Conservation (phyloP, 495 filamentous ascomycete genomes). For the Pyrenula aspistea region DNA sequence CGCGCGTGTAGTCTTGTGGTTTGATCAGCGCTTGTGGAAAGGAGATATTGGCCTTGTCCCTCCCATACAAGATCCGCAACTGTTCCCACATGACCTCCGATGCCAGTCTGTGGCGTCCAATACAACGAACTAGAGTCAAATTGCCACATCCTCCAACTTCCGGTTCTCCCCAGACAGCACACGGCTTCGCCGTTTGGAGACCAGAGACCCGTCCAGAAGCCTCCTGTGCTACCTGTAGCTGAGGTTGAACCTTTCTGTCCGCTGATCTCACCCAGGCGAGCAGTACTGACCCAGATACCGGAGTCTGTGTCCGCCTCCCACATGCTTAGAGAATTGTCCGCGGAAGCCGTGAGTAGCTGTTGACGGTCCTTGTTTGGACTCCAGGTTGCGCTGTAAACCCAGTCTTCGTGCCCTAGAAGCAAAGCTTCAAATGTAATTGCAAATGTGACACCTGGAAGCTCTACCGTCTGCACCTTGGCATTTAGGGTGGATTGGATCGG, state of each 20-base stretch:
- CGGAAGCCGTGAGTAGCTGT: constrained; percentile 80
- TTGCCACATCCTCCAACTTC: constrained; percentile 82
- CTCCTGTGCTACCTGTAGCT: constrained; percentile 87
- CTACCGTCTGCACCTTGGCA: constrained; percentile 74
- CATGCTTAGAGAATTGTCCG: constrained; percentile 86
- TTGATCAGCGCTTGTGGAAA: constrained; percentile 85
- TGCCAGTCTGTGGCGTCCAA: constrained; percentile 67
- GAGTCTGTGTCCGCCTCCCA: constrained; percentile 77
- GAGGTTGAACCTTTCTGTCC: constrained; percentile 88
- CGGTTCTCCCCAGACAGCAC: constrained; percentile 75
- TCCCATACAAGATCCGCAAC: constrained; percentile 79
- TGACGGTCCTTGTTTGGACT: constrained; percentile 38
- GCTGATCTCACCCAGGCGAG: constrained; percentile 85
- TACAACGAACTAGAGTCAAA: constrained; percentile 38
- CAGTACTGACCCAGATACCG: constrained; percentile 77
- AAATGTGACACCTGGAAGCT: constrained; percentile 45
- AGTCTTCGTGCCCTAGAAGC: constrained; percentile 92
- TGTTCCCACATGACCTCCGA: constrained; percentile 73
- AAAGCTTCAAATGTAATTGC: constrained; percentile 90
- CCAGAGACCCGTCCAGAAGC: constrained; percentile 95
- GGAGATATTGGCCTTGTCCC: constrained; percentile 66
- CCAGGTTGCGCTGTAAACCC: constrained; percentile 88
- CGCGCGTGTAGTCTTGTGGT: constrained; percentile 81
- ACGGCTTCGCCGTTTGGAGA: constrained; percentile 63
- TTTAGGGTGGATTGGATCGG: constrained; percentile 41